Conservation (phyloP, 2,329 filamentous ascomycete genomes). For the Xylariaceae sp. region DNA sequence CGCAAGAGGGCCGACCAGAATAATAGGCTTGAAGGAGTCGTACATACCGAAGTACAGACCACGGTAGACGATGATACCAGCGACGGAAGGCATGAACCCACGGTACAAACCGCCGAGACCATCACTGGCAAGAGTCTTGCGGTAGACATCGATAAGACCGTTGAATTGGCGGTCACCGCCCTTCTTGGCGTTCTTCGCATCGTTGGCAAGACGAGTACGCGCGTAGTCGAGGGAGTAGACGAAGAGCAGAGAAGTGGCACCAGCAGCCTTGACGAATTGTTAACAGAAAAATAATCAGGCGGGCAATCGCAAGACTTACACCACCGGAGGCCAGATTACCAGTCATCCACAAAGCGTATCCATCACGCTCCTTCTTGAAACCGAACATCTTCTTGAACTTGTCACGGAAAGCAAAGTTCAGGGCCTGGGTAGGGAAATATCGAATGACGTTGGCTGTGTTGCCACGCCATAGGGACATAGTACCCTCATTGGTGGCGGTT, state of each 20-base stretch:
- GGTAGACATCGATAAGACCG: conserved; percentile 99
- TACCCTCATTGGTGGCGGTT: conserved; percentile 88
- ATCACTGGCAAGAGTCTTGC: conserved; percentile 98
- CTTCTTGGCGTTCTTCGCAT: conserved; percentile 97
- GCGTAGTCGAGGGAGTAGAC: conserved; percentile 99
- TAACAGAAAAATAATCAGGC: neutral
- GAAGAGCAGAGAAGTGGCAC: conserved; percentile 99
- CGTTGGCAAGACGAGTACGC: conserved; percentile 99
- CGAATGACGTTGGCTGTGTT: conserved; percentile 99
- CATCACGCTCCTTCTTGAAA: conserved; percentile 99
- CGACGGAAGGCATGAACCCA: conserved; percentile 99
- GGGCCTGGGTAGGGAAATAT: conserved; percentile 99
- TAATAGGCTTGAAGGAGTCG: conserved; percentile 99
- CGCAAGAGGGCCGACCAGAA: conserved; percentile 87
- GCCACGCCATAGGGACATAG: conserved; percentile 96
- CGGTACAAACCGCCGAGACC: conserved; percentile 99
- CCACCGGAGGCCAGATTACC: conserved; percentile 99
- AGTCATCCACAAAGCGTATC: conserved; percentile 98
- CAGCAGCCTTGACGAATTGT: conserved; percentile 71
- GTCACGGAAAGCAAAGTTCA: conserved; percentile 99
- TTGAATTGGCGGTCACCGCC: conserved; percentile 99
- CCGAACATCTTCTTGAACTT: conserved; percentile 99
- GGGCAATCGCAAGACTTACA: conserved; percentile 63
- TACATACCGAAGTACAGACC: conserved; percentile 99
- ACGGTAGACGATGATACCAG: conserved; percentile 99